Evolutionary conservation across 2,329 filamentous ascomycete species (phyloP), one percentile per base, ranked within the genome.

Genomic region (Epichloe sibirici): DNA sequence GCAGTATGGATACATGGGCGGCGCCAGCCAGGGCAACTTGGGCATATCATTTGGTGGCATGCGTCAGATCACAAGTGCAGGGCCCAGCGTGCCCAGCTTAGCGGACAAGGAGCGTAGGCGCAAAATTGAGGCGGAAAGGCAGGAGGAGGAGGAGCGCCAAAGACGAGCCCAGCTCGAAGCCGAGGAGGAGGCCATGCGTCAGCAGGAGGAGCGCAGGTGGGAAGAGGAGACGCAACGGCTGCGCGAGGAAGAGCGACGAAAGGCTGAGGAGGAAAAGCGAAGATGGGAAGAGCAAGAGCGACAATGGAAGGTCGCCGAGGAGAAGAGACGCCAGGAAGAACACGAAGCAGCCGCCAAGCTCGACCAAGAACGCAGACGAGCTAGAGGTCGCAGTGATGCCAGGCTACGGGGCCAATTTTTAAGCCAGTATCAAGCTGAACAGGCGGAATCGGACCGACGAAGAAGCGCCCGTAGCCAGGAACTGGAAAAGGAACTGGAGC

Each of bases 1-100:
- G 53, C 93, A 98, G 66, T 98, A 98, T 65, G 90, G 93, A 7
- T 98, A 96, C 69, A 93, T 97, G 86, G 93, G 93, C 53, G 93
- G 93, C 48, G 93, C 93, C 28, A 96, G 88, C 63, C 93, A 98
- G 67, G 91, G 89, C 3, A 97, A 95, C 61, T 82, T 96, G 56
- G 93, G 93, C 17, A 89, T 98, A 60, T 82, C 88, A 11, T 97
- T 97, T 68, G 93, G 93, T 52, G 88, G 85, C 17, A 81, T 90
- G 61, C 82, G 93, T 55, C 93, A 98, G 70, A 97, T 98, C 65
- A 97, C 90, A 8, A 89, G 78, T 61, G 81, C 88, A 13, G 77
- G 81, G 35, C 93, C 93, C 5, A 68, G 79, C 45, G 88, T 97
- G 9, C 90, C 90, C 1, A 91, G 75, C 63, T 61, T 90, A 57